phyloP scores from a whole-genome alignment of 2,329 filamentous ascomycete genomes.

The Hirsutella thompsonii region DNA sequence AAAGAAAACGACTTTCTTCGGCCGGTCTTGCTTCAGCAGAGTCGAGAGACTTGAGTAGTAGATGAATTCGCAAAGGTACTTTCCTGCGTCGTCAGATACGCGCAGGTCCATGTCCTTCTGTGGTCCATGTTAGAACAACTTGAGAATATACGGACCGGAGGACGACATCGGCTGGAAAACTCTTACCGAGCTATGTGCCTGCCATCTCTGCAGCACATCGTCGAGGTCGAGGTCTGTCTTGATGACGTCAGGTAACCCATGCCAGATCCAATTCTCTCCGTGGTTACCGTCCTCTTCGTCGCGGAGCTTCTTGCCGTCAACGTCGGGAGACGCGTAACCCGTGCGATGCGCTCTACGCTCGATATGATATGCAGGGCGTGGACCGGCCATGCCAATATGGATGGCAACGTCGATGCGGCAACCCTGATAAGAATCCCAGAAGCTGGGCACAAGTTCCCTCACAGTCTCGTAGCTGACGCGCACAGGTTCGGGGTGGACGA shows the following conservation, averaged over 20 bases:
- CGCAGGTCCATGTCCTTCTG: constrained; percentile 33
- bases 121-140: constrained; percentile 6
- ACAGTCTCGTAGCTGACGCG: constrained; percentile 60
- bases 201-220: constrained; percentile 45
- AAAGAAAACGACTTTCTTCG: constrained; percentile 49
- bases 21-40: constrained; percentile 31
- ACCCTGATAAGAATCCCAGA: constrained; percentile 36
- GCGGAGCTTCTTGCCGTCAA: constrained; percentile 49
- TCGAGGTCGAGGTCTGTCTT: constrained; percentile 42
- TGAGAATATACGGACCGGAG: no score
- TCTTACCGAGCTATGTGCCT: constrained; percentile 33
- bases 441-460: constrained; percentile 44
- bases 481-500: constrained; percentile 53
- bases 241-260: constrained; percentile 36
- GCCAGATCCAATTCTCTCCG: constrained; percentile 11
- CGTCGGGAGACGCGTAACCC: constrained; percentile 57
- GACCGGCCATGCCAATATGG: constrained; percentile 70
- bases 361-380: constrained; percentile 51
- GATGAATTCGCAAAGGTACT: constrained; percentile 68
- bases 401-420: constrained; percentile 50
- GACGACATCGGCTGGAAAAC: constrained; percentile 7
- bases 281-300: constrained; percentile 40
- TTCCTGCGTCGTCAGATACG: constrained; percentile 57
- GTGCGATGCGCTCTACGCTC: constrained; percentile 60
- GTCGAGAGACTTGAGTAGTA: constrained; percentile 57